These are phyloP conservation scores for Thalia dealbata DNA, from an alignment of 176 grass and related monocot species.

Conservation along the genomic window DNA sequence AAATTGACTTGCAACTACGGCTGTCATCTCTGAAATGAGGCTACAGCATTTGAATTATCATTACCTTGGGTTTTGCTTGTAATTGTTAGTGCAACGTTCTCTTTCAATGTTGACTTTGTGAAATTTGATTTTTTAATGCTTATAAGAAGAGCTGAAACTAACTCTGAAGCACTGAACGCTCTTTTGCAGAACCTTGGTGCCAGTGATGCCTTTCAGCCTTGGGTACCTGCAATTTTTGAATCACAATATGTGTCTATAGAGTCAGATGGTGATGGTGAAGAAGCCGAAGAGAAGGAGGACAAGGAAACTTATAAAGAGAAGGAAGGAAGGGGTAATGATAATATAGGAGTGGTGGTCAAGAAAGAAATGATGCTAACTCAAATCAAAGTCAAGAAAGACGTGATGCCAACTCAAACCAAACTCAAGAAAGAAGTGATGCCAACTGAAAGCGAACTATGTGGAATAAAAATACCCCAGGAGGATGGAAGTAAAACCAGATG, in stretches of 20 bases:
- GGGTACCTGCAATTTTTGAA: not conserved
- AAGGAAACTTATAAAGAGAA: not conserved
- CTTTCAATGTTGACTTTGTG: too few species aligned
- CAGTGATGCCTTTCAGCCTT: not conserved
- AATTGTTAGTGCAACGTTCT: not conserved
- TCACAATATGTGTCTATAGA: not conserved
- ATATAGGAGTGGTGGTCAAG: not conserved
- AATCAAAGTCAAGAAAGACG: too few species aligned
- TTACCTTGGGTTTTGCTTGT: not conserved
- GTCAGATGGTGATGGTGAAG: not conserved
- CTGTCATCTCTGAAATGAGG: not conserved
- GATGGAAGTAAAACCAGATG: not conserved
- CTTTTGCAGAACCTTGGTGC: not conserved
- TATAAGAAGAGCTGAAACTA: not conserved
- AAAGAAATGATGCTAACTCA: not conserved
- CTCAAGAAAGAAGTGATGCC: too few species aligned
- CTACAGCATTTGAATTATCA: not conserved
- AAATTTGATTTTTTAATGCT: not conserved
- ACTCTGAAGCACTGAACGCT: not conserved
- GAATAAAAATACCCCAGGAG: not conserved
- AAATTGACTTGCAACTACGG: too few species aligned
- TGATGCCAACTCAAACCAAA: too few species aligned
- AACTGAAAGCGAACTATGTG: not conserved
- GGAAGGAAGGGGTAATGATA: slow-evolving; percentile 9
- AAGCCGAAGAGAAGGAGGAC: not conserved